Conservation (phyloP, 352 stramenopile species). For the Phytophthora brassicae region DNA sequence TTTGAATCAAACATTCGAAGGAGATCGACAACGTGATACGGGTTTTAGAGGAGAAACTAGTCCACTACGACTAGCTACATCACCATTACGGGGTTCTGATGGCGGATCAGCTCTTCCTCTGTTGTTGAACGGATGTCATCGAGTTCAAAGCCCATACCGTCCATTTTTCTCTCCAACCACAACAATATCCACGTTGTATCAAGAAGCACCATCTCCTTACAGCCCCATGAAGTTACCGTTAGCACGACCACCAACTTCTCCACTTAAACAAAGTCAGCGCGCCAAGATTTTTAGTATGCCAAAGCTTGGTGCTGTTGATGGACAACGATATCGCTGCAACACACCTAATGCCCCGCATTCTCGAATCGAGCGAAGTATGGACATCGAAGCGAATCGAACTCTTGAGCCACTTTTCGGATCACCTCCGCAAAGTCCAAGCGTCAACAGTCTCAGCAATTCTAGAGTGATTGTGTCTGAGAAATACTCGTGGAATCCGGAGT, state of each 20-base stretch:
- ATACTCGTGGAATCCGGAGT: constrained; percentile 73
- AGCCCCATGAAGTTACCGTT: constrained; percentile 45
- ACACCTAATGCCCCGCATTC: constrained; percentile 49
- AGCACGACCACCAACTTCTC: constrained; percentile 44
- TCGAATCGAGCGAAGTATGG: constrained; percentile 10
- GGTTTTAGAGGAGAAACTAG: background rate
- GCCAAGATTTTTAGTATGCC: constrained; percentile 66
- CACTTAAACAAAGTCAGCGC: constrained; percentile 44
- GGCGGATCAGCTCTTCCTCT: constrained; percentile 37
- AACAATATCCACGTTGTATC: constrained; percentile 61
- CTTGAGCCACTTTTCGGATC: constrained; percentile 35
- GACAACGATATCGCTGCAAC: constrained; percentile 46
- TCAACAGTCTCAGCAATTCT: constrained; percentile 32
- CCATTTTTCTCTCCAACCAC: constrained; percentile 53
- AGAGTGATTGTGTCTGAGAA: constrained; percentile 50
- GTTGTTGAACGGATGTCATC: constrained; percentile 26
- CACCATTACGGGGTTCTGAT: constrained; percentile 10
- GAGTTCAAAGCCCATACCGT: constrained; percentile 19
- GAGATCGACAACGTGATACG: background rate
- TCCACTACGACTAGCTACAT: constrained; percentile 5
- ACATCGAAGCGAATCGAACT: constrained; percentile 1
- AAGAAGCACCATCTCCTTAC: constrained; percentile 55
- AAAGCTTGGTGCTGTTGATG: constrained; percentile 55
- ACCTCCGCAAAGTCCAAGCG: constrained; percentile 36
- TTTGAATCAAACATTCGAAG: constrained; percentile 26